phyloP scores from a whole-genome alignment of 208 protist genomes.

The Phytomonas francai region DNA sequence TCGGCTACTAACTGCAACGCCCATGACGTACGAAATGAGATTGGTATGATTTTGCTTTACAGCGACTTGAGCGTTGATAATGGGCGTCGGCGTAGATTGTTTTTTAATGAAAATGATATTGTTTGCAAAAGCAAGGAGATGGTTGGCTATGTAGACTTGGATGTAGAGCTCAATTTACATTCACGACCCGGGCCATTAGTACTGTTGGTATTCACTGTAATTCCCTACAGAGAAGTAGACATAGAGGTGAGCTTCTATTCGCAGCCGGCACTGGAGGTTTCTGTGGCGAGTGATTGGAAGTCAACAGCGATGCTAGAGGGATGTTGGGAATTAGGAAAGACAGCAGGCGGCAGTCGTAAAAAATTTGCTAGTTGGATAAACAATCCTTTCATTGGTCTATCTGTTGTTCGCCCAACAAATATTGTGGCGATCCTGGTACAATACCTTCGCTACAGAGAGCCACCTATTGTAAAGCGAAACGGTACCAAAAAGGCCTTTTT shows the following conservation, averaged over 20 bases:
- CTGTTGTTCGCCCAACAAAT: conserved; percentile 46
- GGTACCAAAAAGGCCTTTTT: conserved; percentile 58
- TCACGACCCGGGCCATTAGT: conserved; percentile 33
- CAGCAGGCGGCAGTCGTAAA: conserved; percentile 59
- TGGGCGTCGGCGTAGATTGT: conserved; percentile 47
- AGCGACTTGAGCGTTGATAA: conserved; percentile 24
- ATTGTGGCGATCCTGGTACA: conserved; percentile 76
- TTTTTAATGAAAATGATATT: conserved; percentile 39
- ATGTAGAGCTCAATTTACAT: conserved; percentile 33
- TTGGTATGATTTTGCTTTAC: conserved; percentile 65
- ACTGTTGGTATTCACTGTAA: conserved; percentile 58
- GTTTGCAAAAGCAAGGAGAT: conserved; percentile 35
- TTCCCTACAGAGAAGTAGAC: conserved; percentile 69
- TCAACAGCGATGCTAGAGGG: conserved; percentile 44
- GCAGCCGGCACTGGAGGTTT: conserved; percentile 37
- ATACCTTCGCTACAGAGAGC: conserved; percentile 68
- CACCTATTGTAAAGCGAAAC: conserved; percentile 50
- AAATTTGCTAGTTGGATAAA: conserved; percentile 79
- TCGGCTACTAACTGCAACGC: conserved; percentile 30
- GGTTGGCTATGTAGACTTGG: conserved; percentile 26
- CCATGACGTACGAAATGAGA: conserved; percentile 31
- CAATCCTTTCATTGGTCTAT: conserved; percentile 80
- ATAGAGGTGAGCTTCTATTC: conserved; percentile 62
- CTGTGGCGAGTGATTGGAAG: conserved; percentile 65
- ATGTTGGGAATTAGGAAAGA: conserved; percentile 75